Conservation (phyloP, 2,329 filamentous ascomycete genomes). For the Mycosphaerella arachidis region DNA sequence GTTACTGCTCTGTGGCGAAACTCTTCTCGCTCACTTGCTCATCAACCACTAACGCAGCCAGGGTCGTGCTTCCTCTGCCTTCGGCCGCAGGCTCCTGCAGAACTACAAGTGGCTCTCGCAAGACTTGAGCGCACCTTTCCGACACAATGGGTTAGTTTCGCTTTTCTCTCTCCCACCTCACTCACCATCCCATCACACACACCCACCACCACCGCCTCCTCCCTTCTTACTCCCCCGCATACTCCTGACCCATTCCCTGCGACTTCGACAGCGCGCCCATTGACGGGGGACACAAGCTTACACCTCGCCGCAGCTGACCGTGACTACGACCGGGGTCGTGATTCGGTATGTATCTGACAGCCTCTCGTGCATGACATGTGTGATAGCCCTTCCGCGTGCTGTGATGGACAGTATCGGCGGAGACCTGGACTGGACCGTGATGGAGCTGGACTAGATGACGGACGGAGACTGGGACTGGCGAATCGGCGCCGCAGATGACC, state of each 20-base stretch:
- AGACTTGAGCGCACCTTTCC: conserved; percentile 3
- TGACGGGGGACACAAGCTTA: not conserved
- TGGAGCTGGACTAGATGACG: conserved; percentile 9
- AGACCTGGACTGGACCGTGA: conserved; percentile 16
- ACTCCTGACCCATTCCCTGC: not conserved
- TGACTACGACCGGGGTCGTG: conserved; percentile 8
- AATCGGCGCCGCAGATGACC: conserved; percentile 4
- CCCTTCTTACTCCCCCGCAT: not conserved
- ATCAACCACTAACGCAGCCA: not conserved
- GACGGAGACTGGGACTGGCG: conserved; percentile 13
- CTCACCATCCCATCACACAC: not conserved
- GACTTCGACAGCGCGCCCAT: not conserved
- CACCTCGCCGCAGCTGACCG: conserved; percentile 3
- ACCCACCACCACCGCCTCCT: not conserved
- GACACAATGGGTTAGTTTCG: conserved; percentile 6
- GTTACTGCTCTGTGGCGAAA: not conserved
- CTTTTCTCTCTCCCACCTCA: conserved; percentile 1
- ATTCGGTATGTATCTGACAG: conserved; percentile 16
- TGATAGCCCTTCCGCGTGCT: conserved; percentile 13
- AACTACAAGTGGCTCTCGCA: conserved; percentile 2
- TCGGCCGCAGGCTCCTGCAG: conserved; percentile 2
- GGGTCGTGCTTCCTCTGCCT: conserved; percentile 1
- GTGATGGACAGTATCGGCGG: conserved; percentile 1
- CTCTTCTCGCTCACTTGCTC: conserved; percentile 1
- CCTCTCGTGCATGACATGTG: conserved; percentile 1